phyloP scores from a whole-genome alignment of 2,329 filamentous ascomycete species.

The Alternaria triticimaculans region DNA sequence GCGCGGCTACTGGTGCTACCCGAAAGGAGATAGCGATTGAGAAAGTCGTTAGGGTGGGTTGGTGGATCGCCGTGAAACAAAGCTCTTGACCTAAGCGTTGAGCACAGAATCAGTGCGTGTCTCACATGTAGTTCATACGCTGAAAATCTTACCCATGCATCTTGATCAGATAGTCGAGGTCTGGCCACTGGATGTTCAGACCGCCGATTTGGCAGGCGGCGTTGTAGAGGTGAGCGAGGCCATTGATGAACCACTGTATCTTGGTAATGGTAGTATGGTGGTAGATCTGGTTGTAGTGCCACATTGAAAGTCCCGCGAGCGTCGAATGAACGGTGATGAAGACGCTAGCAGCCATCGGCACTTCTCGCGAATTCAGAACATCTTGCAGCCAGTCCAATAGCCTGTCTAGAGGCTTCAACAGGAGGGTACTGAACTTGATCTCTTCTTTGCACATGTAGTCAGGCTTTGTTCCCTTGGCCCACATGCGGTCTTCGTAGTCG shows the following conservation, averaged over 20 bases:
- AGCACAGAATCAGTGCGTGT: not conserved
- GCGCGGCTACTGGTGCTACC: conserved; percentile 1
- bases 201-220: conserved; percentile 24
- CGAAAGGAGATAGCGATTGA: conserved; percentile 9
- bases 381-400: conserved; percentile 17
- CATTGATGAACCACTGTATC: conserved; percentile 22
- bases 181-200: conserved; percentile 18
- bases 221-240: conserved; percentile 28
- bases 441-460: conserved; percentile 26
- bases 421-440: conserved; percentile 24
- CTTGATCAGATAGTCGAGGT: conserved; percentile 29
- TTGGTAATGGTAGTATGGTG: conserved; percentile 13
- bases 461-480: conserved; percentile 15
- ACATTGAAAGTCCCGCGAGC: conserved; percentile 17
- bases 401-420: conserved; percentile 5
- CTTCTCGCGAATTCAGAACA: not conserved
- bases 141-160: conserved; percentile 12
- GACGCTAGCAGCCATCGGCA: not conserved
- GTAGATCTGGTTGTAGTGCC: conserved; percentile 13
- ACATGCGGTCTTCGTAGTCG: conserved; percentile 25
- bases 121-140: not conserved
- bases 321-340: conserved; percentile 22
- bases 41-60: conserved; percentile 19
- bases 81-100: not conserved
- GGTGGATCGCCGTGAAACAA: conserved; percentile 25